Percentiles rank a stretch among this genome's conserved stretches.
Evolutionary conservation across 345 rosid genomes (phyloP).

Genomic region (Bruguiera sexangula): DNA sequence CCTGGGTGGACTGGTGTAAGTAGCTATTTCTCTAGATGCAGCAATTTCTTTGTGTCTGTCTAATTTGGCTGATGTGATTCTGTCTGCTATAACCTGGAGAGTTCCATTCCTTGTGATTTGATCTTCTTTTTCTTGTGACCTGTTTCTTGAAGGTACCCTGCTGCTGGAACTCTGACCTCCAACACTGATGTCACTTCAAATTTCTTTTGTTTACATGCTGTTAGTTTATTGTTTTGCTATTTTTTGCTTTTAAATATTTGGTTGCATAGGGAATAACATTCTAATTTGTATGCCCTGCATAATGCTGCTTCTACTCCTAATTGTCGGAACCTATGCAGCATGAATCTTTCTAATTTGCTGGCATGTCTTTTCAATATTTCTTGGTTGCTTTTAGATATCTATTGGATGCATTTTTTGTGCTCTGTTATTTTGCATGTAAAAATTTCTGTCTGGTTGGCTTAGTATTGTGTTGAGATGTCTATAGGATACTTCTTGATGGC

Average conservation of each 20-base stretch:
- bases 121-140: too few relatives aligned
- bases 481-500: neutral
- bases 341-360: neutral
- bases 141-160: neutral
- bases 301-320: neutral
- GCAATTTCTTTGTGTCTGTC: neutral
- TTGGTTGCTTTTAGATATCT: neutral
- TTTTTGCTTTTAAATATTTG: neutral
- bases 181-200: neutral
- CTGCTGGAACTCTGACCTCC: neutral
- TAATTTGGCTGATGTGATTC: neutral
- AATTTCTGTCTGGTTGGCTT: neutral
- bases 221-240: neutral
- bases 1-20: conserved; percentile 97
- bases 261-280: neutral
- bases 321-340: neutral
- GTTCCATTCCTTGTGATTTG: neutral
- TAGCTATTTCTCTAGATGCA: conserved; percentile 7
- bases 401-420: neutral
- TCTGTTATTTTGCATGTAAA: neutral
- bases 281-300: neutral
- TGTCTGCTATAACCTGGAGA: neutral
- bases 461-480: neutral
- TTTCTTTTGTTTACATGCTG: neutral
- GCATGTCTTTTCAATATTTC: neutral